Evolutionary conservation across 2,329 filamentous ascomycete species (phyloP), one percentile per base, ranked within the genome.

Genomic region (Dothidotthia symphoricarpi): DNA sequence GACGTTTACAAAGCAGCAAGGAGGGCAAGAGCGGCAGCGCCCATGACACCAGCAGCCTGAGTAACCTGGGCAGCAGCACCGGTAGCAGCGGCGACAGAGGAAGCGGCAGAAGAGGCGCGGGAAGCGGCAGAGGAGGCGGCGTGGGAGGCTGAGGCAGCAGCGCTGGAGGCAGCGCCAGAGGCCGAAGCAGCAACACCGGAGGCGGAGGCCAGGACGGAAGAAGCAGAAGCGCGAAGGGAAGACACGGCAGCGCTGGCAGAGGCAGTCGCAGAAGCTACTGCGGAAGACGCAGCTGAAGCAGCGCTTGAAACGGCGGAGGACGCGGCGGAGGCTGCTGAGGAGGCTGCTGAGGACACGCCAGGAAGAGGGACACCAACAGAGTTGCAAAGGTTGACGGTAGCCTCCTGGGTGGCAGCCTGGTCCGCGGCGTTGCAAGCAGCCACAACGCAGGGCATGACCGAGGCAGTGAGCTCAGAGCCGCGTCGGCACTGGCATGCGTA

Each of bases 401-500:
- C 36, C 19, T 22, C 36, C 19, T 22, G 19, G 19, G 5, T 22
- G 19, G 19, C 9, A 22, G 19, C 19, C 29, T 43, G 67, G 45
- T 73, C 71, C 0, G 50, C 43, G 13, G 57, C 27, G 6, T 47
- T 47, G 59, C 74, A 76, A 14, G 64, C 63, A 24, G 59, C 53
- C 55, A 73, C 36, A 17, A 76, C 72, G 42, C 74, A 76, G 28
- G 74, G 74, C 39, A 67, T 67, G 41, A 75, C 66, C 29, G 55
- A 38, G 28, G 48, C 36, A 31, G 73, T 55, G 29, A 76, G 66
- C 22, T 46, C n/a, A 24, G 63, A 53, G 28, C 70, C 59, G 58
- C 73, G 70, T 53, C 68, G 53, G 63, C 73, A 75, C 60, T 56
- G 53, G 41, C 53, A 56, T 24, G 65, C 66, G 55, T 75, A 76